A percentile compares a stretch with the other conserved stretches of the same genome.
phyloP scores from a whole-genome alignment of 108 stramenopile species.

The Asterionellopsis glacialis region DNA sequence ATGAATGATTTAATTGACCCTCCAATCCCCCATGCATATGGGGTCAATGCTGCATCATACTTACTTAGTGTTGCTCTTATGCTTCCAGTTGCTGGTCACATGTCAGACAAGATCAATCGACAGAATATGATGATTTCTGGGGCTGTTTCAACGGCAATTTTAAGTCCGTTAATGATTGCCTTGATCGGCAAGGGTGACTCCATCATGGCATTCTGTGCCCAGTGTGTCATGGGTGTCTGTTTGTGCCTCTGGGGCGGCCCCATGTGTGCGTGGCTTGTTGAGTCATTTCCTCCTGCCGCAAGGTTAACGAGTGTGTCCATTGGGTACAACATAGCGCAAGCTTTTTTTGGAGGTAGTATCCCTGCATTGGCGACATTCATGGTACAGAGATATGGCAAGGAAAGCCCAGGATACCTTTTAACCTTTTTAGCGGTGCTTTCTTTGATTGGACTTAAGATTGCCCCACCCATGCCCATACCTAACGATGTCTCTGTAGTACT shows the following conservation, averaged over 20 bases:
- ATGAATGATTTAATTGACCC: slow-evolving; percentile 56
- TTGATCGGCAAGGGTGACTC: slow-evolving; percentile 25
- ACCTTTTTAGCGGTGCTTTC: slow-evolving; percentile 32
- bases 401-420: slow-evolving; percentile 46
- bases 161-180: slow-evolving; percentile 32
- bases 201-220: slow-evolving; percentile 38
- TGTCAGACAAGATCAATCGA: slow-evolving; percentile 50
- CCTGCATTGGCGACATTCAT: slow-evolving; percentile 54
- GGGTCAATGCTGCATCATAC: slow-evolving; percentile 41
- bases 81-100: slow-evolving; percentile 48
- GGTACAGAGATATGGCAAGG: slow-evolving; percentile 28
- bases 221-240: slow-evolving; percentile 42
- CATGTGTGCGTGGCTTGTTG: slow-evolving; percentile 76
- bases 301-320: slow-evolving; percentile 66
- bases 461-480: slow-evolving; percentile 17
- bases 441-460: slow-evolving; percentile 39
- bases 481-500: too few species aligned
- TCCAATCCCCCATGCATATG: slow-evolving; percentile 56
- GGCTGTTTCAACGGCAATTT: slow-evolving; percentile 28
- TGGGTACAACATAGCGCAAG: slow-evolving; percentile 76
- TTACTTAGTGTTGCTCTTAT: slow-evolving; percentile 37
- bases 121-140: slow-evolving; percentile 51
- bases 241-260: slow-evolving; percentile 72
- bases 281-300: slow-evolving; percentile 55
- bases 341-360: slow-evolving; percentile 40